phyloP scores from a whole-genome alignment of 768 basidiomycete genomes.

The Mycena vitilis region DNA sequence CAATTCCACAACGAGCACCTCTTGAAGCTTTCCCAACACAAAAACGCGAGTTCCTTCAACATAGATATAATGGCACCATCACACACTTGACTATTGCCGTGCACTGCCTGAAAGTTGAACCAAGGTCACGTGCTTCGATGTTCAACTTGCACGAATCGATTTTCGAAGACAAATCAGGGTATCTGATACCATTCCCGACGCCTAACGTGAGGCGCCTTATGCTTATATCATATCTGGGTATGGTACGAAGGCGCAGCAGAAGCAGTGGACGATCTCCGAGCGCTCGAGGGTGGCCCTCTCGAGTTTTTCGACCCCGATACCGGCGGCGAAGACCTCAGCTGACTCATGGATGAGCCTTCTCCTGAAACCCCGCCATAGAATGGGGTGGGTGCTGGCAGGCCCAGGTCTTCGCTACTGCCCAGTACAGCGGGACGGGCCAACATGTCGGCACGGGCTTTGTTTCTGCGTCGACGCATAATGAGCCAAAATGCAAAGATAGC shows the following conservation, averaged over 20 bases:
- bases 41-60: too few species aligned
- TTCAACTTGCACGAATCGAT: background rate
- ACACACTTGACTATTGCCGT: too few species aligned
- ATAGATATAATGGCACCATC: too few species aligned
- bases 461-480: constrained; percentile 18
- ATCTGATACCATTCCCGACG: too few species aligned
- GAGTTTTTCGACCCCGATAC: background rate
- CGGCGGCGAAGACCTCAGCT: background rate
- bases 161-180: too few species aligned
- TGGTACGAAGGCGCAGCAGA: constrained; percentile 32
- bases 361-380: background rate
- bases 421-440: constrained; percentile 3
- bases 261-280: background rate
- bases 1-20: too few species aligned
- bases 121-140: background rate
- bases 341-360: background rate
- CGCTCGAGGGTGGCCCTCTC: background rate
- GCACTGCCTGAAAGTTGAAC: background rate
- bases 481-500: constrained; percentile 23
- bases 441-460: background rate
- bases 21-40: too few species aligned
- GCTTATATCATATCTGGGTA: constrained; percentile 14
- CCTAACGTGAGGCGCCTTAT: background rate
- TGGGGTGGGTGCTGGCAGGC: background rate
- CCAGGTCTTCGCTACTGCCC: constrained; percentile 13